Base-by-base conservation (phyloP, 768 basidiomycete genomes). In the Rhizopogon vulgaris region DNA sequence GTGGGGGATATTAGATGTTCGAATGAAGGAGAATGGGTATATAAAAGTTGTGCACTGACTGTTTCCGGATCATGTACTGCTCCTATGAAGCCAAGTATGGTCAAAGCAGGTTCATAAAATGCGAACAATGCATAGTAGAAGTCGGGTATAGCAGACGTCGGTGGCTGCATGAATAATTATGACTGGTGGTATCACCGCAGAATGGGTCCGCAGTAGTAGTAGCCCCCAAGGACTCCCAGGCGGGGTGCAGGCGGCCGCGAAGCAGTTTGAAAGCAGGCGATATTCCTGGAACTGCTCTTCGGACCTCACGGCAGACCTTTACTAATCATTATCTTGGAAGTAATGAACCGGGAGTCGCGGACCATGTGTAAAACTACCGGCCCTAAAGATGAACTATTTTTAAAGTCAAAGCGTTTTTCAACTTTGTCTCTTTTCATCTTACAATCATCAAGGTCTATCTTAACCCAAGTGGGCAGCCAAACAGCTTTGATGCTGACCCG, bases 81-180 rank as follows among this genome's bases (percentile, higher is more conserved):
- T 4, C 87, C 87, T 39, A 88, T 56, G 64, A 87, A 80, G 32
- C 88, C 87, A 40, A 79, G 60, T 18, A 74, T 66, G 17, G 84
- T 81, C 51, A 90, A 67, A 25, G 81, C 72, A 0, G 88, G 88
- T 66, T 90, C 88, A 61, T 85, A 89, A 49, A 80, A 72, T 25
- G 80, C 85, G 60, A 90, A 90, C 56, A 85, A 73, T 40, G 79
- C 75, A 68, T 82, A 90, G 69, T 90, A 90, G 54, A 81, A 75
- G 59, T 79, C 76, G 17, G 88, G 86, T 58, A 90, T 74, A 38
- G 87, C 83, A 55, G 87, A 85, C 37, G 69, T 63, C 14, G 74
- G 69, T 28, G 64, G 54, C 34, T 65, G 67, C 77, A 79, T 78
- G 56, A 50, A 53, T 46, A 7, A 22, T 14, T 18, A 46, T 15